Evolutionary conservation across 1,284 basidiomycete species (phyloP), one percentile per base, ranked within the genome.

Genomic region (Mrakiaceae sp.): DNA sequence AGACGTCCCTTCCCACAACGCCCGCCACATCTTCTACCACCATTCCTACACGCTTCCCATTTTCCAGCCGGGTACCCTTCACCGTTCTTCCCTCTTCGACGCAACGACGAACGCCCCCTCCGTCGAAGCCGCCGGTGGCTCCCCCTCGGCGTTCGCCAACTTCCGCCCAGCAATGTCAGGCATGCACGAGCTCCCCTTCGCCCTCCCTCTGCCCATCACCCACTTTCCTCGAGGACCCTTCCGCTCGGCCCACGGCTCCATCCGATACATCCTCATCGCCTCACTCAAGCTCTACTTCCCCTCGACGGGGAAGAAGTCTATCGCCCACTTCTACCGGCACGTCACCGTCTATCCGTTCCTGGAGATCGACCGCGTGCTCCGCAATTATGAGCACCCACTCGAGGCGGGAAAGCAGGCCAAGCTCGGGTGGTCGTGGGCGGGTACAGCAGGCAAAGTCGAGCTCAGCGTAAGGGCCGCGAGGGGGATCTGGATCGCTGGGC

Each of bases 281-380:
- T 91, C 88, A 2, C 79, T 93, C 73, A 88, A 88, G 76, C 82
- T 96, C 61, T 88, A 88, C 73, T 85, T 90, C 64, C 74, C 82
- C 2, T 76, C 79, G 51, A 81, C 82, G 42, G 78, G 77, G 54
- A 81, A 82, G 71, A 81, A 84, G 7, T 90, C 89, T 5, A 87
- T 96, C 58, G 88, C 92, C 0, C 93, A 97, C 75, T 95, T 96
- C 73, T 96, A 95, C 75, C 85, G 93, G 3, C 80, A 86, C 50
- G 86, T 91, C 71, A 84, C 87, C 62, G 78, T 96, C 44, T 91
- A 87, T 81, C 92, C 93, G 0, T 85, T 85, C 62, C 77, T 93
- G 42, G 83, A 90, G 68, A 84, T 87, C 0, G 77, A 82, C 5
- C 70, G 78, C 3, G 80, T 86, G 11, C 81, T 96, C 6, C 81